Percentiles rank a stretch among this genome's conserved stretches.
phyloP scores from a whole-genome alignment of 2,329 filamentous ascomycete genomes.

The Rutstroemia sydowiana region DNA sequence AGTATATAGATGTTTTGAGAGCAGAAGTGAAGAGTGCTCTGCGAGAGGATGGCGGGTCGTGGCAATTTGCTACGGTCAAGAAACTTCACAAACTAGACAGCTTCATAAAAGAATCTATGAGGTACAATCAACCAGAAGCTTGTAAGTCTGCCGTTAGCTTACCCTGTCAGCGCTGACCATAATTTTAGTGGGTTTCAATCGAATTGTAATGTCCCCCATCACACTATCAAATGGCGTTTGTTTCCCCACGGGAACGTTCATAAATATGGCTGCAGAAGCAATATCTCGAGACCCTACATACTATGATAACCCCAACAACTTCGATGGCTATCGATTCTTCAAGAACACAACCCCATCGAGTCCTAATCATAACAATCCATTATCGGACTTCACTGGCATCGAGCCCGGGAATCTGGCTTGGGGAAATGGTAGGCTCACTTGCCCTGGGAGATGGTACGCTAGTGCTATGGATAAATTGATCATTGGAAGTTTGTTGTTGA shows the following conservation, averaged over 20 bases:
- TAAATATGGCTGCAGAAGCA: background rate
- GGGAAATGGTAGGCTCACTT: background rate
- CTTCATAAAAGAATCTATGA: slow-evolving; percentile 35
- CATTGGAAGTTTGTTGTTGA: background rate
- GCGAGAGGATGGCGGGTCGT: slow-evolving; percentile 29
- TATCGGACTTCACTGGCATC: background rate
- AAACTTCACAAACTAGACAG: slow-evolving; percentile 33
- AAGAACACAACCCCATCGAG: background rate
- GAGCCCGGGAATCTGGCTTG: background rate
- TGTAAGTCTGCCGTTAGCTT: background rate
- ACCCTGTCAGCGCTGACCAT: background rate
- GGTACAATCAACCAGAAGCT: slow-evolving; percentile 28
- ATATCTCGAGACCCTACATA: slow-evolving; percentile 1
- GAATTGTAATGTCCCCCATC: slow-evolving; percentile 3
- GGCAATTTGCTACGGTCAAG: background rate
- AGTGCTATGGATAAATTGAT: background rate
- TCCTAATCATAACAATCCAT: background rate
- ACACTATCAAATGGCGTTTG: background rate
- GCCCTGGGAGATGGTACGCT: background rate
- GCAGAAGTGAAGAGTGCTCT: slow-evolving; percentile 24
- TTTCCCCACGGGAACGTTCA: background rate
- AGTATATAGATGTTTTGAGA: slow-evolving; percentile 31
- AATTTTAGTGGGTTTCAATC: background rate
- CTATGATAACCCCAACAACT: background rate
- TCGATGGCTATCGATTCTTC: background rate